Conservation (phyloP, 805 yeast species). For the Cyberlindnera petersonii region DNA sequence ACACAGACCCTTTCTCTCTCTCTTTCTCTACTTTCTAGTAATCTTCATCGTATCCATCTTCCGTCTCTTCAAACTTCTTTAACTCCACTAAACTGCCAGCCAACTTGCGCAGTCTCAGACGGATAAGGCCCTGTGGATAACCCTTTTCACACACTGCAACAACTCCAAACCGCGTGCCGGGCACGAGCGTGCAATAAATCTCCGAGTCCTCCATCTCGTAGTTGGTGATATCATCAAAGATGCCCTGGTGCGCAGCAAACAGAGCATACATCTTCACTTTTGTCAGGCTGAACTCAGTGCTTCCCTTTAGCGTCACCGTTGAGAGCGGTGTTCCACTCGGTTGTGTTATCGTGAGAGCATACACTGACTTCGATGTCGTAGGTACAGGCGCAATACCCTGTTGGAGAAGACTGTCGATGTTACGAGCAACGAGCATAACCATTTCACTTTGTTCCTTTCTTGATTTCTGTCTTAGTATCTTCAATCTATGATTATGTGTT, state of each 20-base stretch:
- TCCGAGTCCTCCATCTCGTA: slow-evolving; percentile 11
- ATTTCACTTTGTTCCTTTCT: slow-evolving; percentile 4
- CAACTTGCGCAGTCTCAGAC: slow-evolving; percentile 18
- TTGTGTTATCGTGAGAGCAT: slow-evolving; percentile 18
- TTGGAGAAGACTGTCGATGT: slow-evolving; percentile 16
- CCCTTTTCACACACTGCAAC: slow-evolving; percentile 22
- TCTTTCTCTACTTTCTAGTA: too few species aligned
- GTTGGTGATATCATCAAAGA: slow-evolving; percentile 4
- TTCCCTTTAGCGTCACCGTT: slow-evolving; percentile 4
- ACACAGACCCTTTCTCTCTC: too few species aligned
- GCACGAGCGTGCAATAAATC: slow-evolving; percentile 9
- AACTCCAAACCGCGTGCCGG: slow-evolving; percentile 20
- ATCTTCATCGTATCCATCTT: slow-evolving; percentile 1
- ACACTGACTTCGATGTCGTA: slow-evolving; percentile 15
- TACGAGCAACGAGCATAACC: slow-evolving; percentile 21
- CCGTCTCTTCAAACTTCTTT: slow-evolving; percentile 20
- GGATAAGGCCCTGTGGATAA: slow-evolving; percentile 25
- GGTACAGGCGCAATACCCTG: slow-evolving; percentile 17
- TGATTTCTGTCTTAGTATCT: too few species aligned
- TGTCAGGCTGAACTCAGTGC: slow-evolving; percentile 2
- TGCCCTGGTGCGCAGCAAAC: slow-evolving; percentile 12
- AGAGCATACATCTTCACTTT: slow-evolving; percentile 23
- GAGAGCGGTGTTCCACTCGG: slow-evolving; percentile 19
- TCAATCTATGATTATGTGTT: too few species aligned
- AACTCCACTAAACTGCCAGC: slow-evolving; percentile 17